Base-by-base conservation (phyloP, 805 yeast genomes). In the Metschnikowia shivogae region DNA sequence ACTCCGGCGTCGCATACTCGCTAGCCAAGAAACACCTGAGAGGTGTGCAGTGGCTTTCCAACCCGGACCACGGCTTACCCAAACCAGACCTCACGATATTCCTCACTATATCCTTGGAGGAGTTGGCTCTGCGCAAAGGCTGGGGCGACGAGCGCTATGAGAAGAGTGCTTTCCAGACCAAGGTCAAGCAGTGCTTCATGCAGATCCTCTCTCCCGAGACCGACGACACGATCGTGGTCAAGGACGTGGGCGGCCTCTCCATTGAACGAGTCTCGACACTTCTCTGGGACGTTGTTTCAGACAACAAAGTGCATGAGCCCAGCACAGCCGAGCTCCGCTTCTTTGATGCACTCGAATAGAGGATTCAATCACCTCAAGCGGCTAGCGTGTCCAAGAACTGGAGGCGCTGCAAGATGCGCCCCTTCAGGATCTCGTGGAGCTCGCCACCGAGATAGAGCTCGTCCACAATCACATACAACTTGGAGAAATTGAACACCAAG, bases 111-210 rank as follows among this genome's bases (percentile, higher is more conserved):
- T 67, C 76, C 58, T 63, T 50, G 48, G 75, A 65, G 6, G 73
- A 70, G 34, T 57, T 72, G 24, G 59, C 71, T 19, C 51, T 60
- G 14, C 72, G 98, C 44, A 81, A 80, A 9, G 95, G 95, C 1
- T 93, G 86, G 71, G 99, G 99, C 11, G 85, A 82, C n/a, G 99
- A 93, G 63, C 70, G 97, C 43, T 93, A 93, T 65, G 99, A 93
- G 62, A 76, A 74, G 24, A 61, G 64, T 4, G 81, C 76, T 39
- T 86, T 93, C 58, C 99, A 93, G 60, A 62, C 66, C n/a, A 70
- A 68, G 32, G 99, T 93, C 3, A 78, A 80, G 47, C 35, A 56
- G 8, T 70, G 81, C 49, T 93, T 90, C 59, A 67, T 73, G 44
- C 50, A 61, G 17, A 68, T 83, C 34, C 69, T 78, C 35, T 53